Conservation (phyloP, 768 basidiomycete genomes). For the Xerocomus brunneocitrinus region DNA sequence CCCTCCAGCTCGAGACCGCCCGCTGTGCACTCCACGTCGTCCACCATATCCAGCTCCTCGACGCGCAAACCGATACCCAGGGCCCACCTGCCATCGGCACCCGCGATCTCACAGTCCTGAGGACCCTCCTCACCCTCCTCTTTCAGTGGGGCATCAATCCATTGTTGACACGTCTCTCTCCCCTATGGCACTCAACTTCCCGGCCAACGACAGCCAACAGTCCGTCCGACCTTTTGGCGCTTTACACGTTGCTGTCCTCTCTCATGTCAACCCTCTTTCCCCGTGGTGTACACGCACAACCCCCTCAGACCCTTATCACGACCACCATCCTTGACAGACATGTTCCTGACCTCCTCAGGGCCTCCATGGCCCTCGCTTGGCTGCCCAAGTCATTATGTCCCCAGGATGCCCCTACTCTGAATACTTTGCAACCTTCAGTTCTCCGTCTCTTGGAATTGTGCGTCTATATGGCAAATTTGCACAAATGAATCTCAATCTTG, state of each 20-base stretch:
- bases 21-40: conserved; percentile 50
- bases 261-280: conserved; percentile 54
- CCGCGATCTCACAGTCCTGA: conserved; percentile 58
- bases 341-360: conserved; percentile 51
- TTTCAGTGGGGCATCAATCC: conserved; percentile 71
- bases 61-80: conserved; percentile 6
- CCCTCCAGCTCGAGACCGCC: conserved; percentile 51
- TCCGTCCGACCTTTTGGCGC: conserved; percentile 38
- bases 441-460: conserved; percentile 62
- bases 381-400: conserved; percentile 49
- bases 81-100: conserved; percentile 45
- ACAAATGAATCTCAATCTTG: conserved; percentile 7
- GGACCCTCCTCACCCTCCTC: conserved; percentile 59
- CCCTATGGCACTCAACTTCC: conserved; percentile 29
- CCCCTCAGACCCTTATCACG: conserved; percentile 56
- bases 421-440: conserved; percentile 46
- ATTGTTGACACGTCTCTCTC: conserved; percentile 41
- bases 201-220: background rate
- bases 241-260: conserved; percentile 41
- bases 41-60: conserved; percentile 43
- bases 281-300: conserved; percentile 39
- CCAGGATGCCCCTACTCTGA: conserved; percentile 36
- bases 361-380: conserved; percentile 69
- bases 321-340: conserved; percentile 58
- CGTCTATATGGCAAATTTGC: conserved; percentile 28